phyloP scores from a whole-genome alignment of 345 rosid genomes.

The Citrus trifoliata region DNA sequence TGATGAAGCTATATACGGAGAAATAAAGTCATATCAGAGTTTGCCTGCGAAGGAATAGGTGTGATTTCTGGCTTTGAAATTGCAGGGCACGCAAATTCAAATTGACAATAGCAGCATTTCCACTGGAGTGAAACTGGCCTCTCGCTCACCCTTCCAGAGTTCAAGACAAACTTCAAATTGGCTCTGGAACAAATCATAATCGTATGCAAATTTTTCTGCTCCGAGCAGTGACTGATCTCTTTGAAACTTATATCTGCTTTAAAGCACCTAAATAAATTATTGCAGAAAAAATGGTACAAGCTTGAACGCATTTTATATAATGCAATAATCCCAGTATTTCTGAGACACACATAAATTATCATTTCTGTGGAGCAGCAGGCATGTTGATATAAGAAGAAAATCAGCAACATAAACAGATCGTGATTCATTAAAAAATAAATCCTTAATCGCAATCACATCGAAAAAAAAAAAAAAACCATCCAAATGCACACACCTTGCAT shows the following conservation, averaged over 20 bases:
- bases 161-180: constrained; percentile 41
- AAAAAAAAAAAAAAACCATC: not conserved
- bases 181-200: constrained; percentile 48
- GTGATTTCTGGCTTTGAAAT: constrained; percentile 13
- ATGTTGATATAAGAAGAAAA: not conserved
- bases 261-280: too few relatives aligned
- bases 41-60: constrained; percentile 13
- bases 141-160: constrained; percentile 62
- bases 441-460: not conserved
- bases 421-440: not conserved
- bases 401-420: not conserved
- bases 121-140: constrained; percentile 52
- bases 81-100: constrained; percentile 41
- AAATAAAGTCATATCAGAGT: not conserved
- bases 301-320: not conserved
- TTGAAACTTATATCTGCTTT: too few relatives aligned
- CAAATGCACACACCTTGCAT: constrained; percentile 51
- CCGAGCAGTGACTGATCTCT: too few relatives aligned
- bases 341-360: not conserved
- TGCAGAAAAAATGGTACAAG: too few relatives aligned
- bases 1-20: not conserved
- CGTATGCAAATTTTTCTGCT: constrained; percentile 51
- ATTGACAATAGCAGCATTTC: constrained; percentile 67
- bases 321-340: not conserved
- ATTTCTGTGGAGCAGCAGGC: not conserved